Evolutionary conservation across 805 yeast species (phyloP), one percentile per base, ranked within the genome.

Genomic region (Tetrapisispora taiwanensis): DNA sequence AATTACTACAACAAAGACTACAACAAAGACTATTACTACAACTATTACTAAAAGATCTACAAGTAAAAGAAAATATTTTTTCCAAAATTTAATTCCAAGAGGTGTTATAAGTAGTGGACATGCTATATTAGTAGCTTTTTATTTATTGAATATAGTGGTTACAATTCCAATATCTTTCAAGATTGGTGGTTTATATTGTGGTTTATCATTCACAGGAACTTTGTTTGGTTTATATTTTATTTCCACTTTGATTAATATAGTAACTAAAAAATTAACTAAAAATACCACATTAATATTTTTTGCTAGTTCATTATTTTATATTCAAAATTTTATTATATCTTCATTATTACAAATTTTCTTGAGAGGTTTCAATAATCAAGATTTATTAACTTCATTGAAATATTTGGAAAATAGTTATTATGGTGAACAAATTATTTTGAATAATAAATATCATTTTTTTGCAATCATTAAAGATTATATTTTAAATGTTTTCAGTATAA

Each of bases 81-180:
- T 37, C 3, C 40, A 37, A 20, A 28, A 37, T 27, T 8, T 37
- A 4, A 27, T 37, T 13, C 31, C 36, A 15, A 35, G 31, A 34
- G 37, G 39, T 36, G 30, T 59, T 18, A 36, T 48, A 17, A 62
- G 53, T 46, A 52, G 59, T 41, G 44, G 54, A 17, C 56, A 66
- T 34, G 54, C 56, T 30, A 41, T 73, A 14, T 66, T 78, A 46
- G 76, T 84, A 0, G 64, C 76, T 1, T 62, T 83, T 27, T 87
- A 88, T 56, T 68, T 87, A 43, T 60, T 75, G 6, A 74, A 85
- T 41, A 78, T 86, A 12, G 74, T 88, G 26, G 69, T 89, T 27
- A 83, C 96, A 2, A 83, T 92, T 7, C 97, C 97, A 4, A 73
- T 92, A 48, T 84, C 97, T 20, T 92, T 92, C 64, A 95, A 90